A percentile compares a stretch with the other conserved stretches of the same genome.
These are phyloP conservation scores for Penicillium capsulatum DNA, from an alignment of 2,329 filamentous ascomycete genomes.

Conservation along the genomic window DNA sequence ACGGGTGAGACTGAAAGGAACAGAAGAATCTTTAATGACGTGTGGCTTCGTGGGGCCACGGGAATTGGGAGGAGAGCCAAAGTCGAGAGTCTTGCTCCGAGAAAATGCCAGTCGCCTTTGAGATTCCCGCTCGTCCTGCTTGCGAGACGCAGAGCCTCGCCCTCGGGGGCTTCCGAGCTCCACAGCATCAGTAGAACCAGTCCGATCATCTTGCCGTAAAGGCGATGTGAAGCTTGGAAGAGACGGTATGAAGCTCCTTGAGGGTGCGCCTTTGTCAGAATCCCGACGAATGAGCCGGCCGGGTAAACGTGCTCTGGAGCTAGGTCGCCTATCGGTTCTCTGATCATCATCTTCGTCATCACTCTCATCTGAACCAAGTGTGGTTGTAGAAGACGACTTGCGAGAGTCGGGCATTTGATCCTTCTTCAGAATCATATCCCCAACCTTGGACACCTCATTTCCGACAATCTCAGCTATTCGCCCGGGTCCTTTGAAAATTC, in stretches of 20 bases:
- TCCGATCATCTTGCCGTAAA: slow-evolving; percentile 37
- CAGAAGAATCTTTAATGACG: slow-evolving; percentile 26
- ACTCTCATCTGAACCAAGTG: slow-evolving; percentile 45
- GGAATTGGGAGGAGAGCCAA: slow-evolving; percentile 27
- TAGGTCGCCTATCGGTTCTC: slow-evolving; percentile 28
- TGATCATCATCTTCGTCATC: slow-evolving; percentile 45
- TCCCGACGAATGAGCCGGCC: slow-evolving; percentile 31
- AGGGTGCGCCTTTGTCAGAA: slow-evolving; percentile 31
- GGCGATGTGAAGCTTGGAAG: slow-evolving; percentile 52
- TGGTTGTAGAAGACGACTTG: slow-evolving; percentile 44
- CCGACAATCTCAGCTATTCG: slow-evolving; percentile 69
- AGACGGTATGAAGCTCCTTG: slow-evolving; percentile 42
- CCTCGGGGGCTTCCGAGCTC: slow-evolving; percentile 16
- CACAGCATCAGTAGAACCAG: slow-evolving; percentile 25
- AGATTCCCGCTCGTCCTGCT: slow-evolving; percentile 9
- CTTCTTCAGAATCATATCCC: slow-evolving; percentile 58
- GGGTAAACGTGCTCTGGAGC: slow-evolving; percentile 26
- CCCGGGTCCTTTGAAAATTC: slow-evolving; percentile 69
- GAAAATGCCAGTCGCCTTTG: slow-evolving; percentile 9
- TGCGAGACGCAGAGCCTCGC: slow-evolving; percentile 7
- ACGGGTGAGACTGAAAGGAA: slow-evolving; percentile 30
- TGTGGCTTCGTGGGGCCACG: slow-evolving; percentile 22
- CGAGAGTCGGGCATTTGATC: slow-evolving; percentile 46
- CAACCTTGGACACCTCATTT: slow-evolving; percentile 59
- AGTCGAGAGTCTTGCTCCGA: slow-evolving; percentile 28